Conservation (phyloP, 371 early-diverging fungal genomes). For the Mortierella sp. region DNA sequence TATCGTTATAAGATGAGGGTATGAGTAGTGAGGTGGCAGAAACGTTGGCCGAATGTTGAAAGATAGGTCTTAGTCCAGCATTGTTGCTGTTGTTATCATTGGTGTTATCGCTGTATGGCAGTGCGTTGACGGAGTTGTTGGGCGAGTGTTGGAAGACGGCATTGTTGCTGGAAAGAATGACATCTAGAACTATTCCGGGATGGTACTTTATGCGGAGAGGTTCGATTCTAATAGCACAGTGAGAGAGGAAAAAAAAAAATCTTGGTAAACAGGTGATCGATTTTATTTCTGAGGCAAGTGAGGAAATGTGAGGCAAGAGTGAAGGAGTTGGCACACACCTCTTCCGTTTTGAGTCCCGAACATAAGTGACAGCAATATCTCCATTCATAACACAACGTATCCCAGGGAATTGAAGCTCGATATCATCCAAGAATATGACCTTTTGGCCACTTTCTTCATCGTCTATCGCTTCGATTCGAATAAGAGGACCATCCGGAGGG, state of each 20-base stretch:
- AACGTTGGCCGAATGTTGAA: background rate
- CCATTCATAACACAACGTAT: constrained; percentile 26
- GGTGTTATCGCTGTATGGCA: too few species aligned
- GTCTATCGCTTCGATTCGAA: constrained; percentile 15
- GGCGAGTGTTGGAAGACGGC: background rate
- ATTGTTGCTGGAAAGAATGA: background rate
- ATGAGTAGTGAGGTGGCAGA: background rate
- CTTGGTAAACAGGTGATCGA: too few species aligned
- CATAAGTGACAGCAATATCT: constrained; percentile 22
- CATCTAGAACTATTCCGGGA: constrained; percentile 20
- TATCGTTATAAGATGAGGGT: background rate
- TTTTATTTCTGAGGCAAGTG: too few species aligned
- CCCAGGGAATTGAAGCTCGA: constrained; percentile 37
- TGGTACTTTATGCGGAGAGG: constrained; percentile 25
- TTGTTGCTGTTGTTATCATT: too few species aligned
- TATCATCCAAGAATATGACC: constrained; percentile 41
- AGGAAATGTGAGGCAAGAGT: too few species aligned
- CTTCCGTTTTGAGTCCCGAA: constrained; percentile 18
- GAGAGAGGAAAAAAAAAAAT: too few species aligned
- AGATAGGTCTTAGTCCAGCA: background rate
- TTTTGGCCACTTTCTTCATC: constrained; percentile 28
- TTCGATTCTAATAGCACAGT: constrained; percentile 10
- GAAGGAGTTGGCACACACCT: constrained; percentile 11
- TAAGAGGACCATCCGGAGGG: constrained; percentile 9
- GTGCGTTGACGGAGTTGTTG: background rate